phyloP scores from a whole-genome alignment of 2,329 filamentous ascomycete genomes.

The Fusarium ramigenum region DNA sequence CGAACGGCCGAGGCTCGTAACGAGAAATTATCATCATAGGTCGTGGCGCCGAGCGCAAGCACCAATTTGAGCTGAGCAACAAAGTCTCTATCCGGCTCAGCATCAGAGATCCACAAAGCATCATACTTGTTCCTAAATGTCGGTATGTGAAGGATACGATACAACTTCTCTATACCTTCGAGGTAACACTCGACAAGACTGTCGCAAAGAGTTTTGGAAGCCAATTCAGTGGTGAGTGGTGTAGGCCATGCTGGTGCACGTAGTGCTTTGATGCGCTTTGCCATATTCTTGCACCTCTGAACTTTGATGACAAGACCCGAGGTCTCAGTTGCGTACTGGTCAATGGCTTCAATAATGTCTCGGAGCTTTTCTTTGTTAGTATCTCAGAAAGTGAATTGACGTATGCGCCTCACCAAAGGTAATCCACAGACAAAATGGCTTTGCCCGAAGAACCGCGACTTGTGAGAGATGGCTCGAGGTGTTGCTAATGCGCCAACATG shows the following conservation, averaged over 20 bases:
- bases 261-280: slow-evolving; percentile 60
- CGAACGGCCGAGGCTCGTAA: slow-evolving; percentile 59
- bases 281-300: slow-evolving; percentile 62
- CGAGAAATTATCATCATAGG: slow-evolving; percentile 60
- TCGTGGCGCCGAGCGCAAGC: slow-evolving; percentile 63
- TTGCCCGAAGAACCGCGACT: slow-evolving; percentile 65
- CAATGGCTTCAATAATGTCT: slow-evolving; percentile 56
- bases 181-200: slow-evolving; percentile 60
- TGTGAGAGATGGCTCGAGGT: slow-evolving; percentile 59
- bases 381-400: too few relatives aligned
- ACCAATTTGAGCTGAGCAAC: slow-evolving; percentile 67
- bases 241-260: slow-evolving; percentile 60
- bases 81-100: slow-evolving; percentile 53
- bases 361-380: slow-evolving; percentile 47
- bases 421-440: slow-evolving; percentile 66
- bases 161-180: slow-evolving; percentile 56
- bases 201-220: slow-evolving; percentile 56
- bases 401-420: slow-evolving; percentile 50
- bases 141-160: slow-evolving; percentile 62
- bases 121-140: slow-evolving; percentile 61
- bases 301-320: slow-evolving; percentile 51
- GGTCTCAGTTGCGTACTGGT: slow-evolving; percentile 50
- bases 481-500: slow-evolving; percentile 45
- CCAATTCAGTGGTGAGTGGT: slow-evolving; percentile 54
- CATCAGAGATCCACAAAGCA: slow-evolving; percentile 54